phyloP scores from a whole-genome alignment of 148 eudicot species.

The Talinum fruticosum region DNA sequence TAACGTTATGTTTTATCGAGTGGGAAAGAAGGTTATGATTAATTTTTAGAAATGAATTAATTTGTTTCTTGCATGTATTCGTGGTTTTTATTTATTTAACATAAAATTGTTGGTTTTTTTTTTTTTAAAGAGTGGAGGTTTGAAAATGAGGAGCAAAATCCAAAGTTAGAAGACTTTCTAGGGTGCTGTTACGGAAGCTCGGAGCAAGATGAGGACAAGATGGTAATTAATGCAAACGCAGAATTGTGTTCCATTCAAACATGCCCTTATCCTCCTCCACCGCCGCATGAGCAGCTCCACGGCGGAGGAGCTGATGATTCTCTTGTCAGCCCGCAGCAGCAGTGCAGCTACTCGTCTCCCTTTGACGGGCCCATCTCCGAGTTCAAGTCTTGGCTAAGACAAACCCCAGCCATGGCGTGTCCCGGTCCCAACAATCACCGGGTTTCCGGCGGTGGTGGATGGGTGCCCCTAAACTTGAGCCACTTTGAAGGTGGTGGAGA shows the following conservation, averaged over 20 bases:
- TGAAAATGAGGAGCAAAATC: constrained; percentile 19
- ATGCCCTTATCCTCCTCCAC: constrained; percentile 19
- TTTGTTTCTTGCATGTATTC: too few relatives aligned
- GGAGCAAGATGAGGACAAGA: constrained; percentile 24
- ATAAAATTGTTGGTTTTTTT: too few relatives aligned
- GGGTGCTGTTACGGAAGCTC: constrained; percentile 27
- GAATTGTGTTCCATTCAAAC: constrained; percentile 17
- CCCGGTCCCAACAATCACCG: neutral
- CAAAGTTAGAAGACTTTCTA: constrained; percentile 35
- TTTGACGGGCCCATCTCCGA: constrained; percentile 31
- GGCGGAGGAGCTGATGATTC: neutral
- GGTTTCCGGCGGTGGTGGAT: neutral
- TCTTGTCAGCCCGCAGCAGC: neutral
- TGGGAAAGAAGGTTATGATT: too few relatives aligned
- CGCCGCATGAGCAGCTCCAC: neutral
- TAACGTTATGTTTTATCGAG: too few relatives aligned
- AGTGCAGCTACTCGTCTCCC: constrained; percentile 16
- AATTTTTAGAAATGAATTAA: too few relatives aligned
- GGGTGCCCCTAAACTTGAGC: constrained; percentile 26
- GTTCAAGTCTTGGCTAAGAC: constrained; percentile 54
- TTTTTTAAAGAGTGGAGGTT: constrained; percentile 36
- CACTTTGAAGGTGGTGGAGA: neutral
- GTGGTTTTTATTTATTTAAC: too few relatives aligned
- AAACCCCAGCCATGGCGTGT: constrained; percentile 19
- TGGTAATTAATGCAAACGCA: constrained; percentile 27